These are phyloP conservation scores for Sphaerulina vaccinii DNA, from an alignment of 2,329 filamentous ascomycete species.

Conservation along the genomic window DNA sequence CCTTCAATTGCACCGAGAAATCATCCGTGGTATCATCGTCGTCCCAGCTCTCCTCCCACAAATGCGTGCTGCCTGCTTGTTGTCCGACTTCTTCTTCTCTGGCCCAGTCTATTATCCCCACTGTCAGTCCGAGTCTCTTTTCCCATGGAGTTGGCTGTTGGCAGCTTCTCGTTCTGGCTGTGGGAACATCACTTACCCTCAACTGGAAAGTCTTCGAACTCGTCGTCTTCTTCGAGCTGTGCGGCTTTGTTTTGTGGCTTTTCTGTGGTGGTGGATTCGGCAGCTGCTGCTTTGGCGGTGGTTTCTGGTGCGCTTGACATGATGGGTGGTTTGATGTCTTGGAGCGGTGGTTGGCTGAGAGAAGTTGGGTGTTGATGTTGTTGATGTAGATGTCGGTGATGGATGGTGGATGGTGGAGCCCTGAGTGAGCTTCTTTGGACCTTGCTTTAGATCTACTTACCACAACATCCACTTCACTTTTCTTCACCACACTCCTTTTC, in stretches of 20 bases:
- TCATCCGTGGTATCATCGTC: conserved; percentile 97
- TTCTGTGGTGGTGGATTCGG: conserved; percentile 39
- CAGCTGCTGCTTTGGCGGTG: conserved; percentile 34
- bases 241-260: conserved; percentile 59
- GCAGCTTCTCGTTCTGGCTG: no score
- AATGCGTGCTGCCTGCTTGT: conserved; percentile 63
- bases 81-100: conserved; percentile 78
- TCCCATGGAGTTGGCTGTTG: no score
- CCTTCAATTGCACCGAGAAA: conserved; percentile 89
- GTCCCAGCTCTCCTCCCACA: conserved; percentile 99
- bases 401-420: no score
- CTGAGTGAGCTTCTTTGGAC: neutral
- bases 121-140: neutral
- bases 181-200: conserved; percentile 72
- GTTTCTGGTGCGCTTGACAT: conserved; percentile 9
- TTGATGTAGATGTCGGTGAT: neutral
- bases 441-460: neutral
- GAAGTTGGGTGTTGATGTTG: neutral
- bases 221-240: conserved; percentile 91
- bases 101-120: conserved; percentile 71
- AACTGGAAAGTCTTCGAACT: conserved; percentile 98
- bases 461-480: neutral
- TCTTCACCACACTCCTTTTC: neutral
- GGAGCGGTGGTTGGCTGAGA: neutral
- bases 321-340: conserved; percentile 4